Evolutionary conservation across 2,329 filamentous ascomycete genomes (phyloP), one percentile per base, ranked within the genome.

Genomic region (Cladosporium velox): DNA sequence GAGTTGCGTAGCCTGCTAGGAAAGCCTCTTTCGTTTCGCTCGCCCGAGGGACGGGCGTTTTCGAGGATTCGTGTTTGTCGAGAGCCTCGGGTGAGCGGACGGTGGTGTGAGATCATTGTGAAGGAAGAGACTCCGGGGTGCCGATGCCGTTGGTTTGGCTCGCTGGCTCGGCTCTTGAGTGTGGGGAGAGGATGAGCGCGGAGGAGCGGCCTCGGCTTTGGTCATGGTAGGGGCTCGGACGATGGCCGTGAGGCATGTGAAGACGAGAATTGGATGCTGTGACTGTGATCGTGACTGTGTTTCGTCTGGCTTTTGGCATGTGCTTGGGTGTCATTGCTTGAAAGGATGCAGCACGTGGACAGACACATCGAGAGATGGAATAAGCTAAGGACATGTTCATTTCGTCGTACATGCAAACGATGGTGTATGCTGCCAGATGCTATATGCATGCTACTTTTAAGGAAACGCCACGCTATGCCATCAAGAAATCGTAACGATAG

Each of bases 41-140:
- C 59, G 47, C 61, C 61, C 61, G 61, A 64, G 61, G 59, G 47
- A 34, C 21, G 12, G 35, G 30, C 32, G 14, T 34, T 30, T 34
- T 30, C 26, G 26, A 30, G 52, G 26, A 34, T 55, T 55, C 28
- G 26, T 47, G n/a, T 10, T 11, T 34, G 18, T 55, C 52, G 28
- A 21, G n/a, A 38, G 68, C 70, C 69, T 72, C 70, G 70, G 70
- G 65, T 69, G 62, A 70, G 68, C 38, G 70, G 70, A 72, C 62
- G 54, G 59, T 59, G 49, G 59, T 52, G 49, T 64, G 61, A 64
- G 61, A 35, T 64, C 61, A 64, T 35, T 24, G 34, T 21, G 30
- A 58, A 58, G 32, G 55, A 41, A 58, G 34, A 21, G 32, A 34
- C 52, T 54, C 52, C 52, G 52, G 28, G 28, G 52, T 35, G 34